Evolutionary conservation across 257 asterid genomes (phyloP).

Genomic region (Plantago elongata): DNA sequence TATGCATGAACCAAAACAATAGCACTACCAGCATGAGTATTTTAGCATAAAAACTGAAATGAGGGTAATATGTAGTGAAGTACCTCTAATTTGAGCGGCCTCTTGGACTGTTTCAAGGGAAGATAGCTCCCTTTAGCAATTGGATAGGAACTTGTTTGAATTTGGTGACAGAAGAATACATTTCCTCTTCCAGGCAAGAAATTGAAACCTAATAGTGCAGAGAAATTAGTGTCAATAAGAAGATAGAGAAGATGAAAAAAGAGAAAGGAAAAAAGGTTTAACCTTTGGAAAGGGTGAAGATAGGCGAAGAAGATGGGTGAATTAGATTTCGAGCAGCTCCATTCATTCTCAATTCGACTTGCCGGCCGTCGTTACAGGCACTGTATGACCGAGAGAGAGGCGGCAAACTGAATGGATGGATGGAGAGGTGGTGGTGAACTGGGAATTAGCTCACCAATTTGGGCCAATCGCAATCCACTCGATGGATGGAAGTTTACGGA

Average conservation of each 20-base stretch:
- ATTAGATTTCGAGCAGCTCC: constrained; percentile 38
- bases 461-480: no score
- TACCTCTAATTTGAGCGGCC: constrained; percentile 34
- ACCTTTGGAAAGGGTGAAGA: constrained; percentile 40
- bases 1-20: not conserved
- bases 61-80: not conserved
- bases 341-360: constrained; percentile 42
- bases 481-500: no score
- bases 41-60: no score
- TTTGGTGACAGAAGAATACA: constrained; percentile 51
- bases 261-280: not conserved
- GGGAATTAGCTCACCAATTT: no score
- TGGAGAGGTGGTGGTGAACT: no score
- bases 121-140: constrained; percentile 73
- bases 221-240: constrained; percentile 9
- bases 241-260: not conserved
- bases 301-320: constrained; percentile 35
- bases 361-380: no score
- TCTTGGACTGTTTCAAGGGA: constrained; percentile 40
- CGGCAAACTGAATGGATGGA: no score
- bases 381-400: no score
- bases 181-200: constrained; percentile 35
- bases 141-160: constrained; percentile 66
- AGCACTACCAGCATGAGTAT: no score
- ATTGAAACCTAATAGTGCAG: constrained; percentile 37